Conservation (phyloP, 306 rosid species). For the Echinosophora koreensis region DNA sequence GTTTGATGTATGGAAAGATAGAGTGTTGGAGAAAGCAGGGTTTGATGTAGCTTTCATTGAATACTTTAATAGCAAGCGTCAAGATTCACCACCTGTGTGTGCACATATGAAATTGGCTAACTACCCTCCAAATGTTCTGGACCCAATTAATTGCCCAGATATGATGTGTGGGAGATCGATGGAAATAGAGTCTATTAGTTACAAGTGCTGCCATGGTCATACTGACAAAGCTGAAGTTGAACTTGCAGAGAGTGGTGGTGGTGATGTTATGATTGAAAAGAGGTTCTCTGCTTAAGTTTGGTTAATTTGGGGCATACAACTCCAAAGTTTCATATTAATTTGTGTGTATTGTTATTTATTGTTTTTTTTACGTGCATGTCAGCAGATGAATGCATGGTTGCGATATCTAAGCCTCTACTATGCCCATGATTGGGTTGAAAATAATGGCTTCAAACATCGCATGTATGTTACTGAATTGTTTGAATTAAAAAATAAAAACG, state of each 20-base stretch:
- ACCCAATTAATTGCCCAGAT: conserved; percentile 50
- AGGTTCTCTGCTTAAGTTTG: neutral
- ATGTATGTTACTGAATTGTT: conserved; percentile 19
- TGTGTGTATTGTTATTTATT: conserved; percentile 15
- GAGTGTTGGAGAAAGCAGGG: conserved; percentile 48
- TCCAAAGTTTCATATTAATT: neutral
- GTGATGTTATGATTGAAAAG: conserved; percentile 53
- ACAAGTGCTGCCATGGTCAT: conserved; percentile 57
- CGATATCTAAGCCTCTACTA: conserved; percentile 26
- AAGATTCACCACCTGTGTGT: neutral
- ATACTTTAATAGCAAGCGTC: conserved; percentile 19
- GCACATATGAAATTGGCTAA: conserved; percentile 51
- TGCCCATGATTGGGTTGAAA: conserved; percentile 40
- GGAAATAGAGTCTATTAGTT: conserved; percentile 50
- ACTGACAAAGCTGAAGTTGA: conserved; percentile 7
- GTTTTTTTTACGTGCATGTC: neutral
- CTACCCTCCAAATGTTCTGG: conserved; percentile 47
- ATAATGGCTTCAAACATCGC: conserved; percentile 45
- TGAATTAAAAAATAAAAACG: neutral
- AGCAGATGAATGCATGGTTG: conserved; percentile 1
- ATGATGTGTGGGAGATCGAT: conserved; percentile 36
- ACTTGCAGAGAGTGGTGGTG: conserved; percentile 40
- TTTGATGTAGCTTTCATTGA: conserved; percentile 54
- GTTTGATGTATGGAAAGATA: conserved; percentile 50
- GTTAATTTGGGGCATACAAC: neutral